Percentiles rank a stretch among this genome's conserved stretches.
phyloP scores from a whole-genome alignment of 2,329 filamentous ascomycete species.

The Chaetothyriales sp. region DNA sequence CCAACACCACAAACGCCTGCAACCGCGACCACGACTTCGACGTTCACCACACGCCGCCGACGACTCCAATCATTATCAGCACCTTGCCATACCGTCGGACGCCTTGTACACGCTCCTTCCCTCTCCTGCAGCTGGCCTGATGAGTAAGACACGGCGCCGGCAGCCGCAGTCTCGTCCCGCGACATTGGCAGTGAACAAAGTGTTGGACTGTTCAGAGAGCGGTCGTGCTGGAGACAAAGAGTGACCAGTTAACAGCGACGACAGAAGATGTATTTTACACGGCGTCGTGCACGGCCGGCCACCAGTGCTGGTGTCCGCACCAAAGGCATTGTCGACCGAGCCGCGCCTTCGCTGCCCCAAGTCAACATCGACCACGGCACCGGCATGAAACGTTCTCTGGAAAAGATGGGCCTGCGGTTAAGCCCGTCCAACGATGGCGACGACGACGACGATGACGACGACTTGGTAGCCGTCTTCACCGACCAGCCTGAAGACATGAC shows the following conservation, averaged over 20 bases:
- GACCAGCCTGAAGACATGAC: constrained; percentile 7
- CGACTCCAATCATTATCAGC: background rate
- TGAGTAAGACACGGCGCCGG: background rate
- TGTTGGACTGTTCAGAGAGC: background rate
- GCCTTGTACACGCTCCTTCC: background rate
- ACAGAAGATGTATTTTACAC: background rate
- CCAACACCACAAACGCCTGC: no score
- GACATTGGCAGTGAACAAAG: background rate
- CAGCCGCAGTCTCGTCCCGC: background rate
- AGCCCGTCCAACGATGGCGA: constrained; percentile 10
- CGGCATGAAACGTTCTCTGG: constrained; percentile 4
- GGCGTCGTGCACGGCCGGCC: no score
- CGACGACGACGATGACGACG: constrained; percentile 8
- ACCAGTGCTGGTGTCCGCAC: background rate
- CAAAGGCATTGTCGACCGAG: background rate
- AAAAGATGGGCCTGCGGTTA: constrained; percentile 13
- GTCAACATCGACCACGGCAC: background rate
- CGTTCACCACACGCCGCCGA: no score
- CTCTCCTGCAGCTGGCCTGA: background rate
- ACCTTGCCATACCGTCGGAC: background rate
- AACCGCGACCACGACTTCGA: background rate
- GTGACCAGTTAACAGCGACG: background rate
- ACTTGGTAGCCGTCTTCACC: constrained; percentile 7
- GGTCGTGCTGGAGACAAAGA: background rate
- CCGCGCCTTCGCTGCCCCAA: background rate